These are phyloP conservation scores for Raphanus sativus DNA, from an alignment of 345 rosid species.

Conservation along the genomic window DNA sequence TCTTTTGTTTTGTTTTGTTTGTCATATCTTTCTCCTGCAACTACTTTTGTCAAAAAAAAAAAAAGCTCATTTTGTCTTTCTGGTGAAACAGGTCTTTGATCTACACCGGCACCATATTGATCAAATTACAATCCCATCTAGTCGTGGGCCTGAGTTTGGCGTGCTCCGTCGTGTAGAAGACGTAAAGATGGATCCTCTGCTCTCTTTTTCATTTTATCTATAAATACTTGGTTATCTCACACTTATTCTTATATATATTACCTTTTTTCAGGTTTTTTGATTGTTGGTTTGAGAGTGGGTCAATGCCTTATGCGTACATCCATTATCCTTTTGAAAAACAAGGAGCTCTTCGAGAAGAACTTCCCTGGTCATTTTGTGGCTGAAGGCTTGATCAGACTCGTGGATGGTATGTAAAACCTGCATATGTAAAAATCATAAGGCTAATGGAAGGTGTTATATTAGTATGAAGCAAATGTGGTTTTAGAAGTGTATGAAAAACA, in stretches of 20 bases:
- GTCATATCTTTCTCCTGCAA: too few species aligned
- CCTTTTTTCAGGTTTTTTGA: slow-evolving; percentile 75
- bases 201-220: slow-evolving; percentile 9
- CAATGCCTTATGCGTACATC: slow-evolving; percentile 98
- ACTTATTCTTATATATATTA: neutral
- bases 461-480: too few species aligned
- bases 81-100: slow-evolving; percentile 67
- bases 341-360: slow-evolving; percentile 76
- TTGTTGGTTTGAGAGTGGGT: slow-evolving; percentile 99
- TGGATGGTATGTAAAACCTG: slow-evolving; percentile 62
- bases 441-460: neutral
- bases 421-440: too few species aligned
- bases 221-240: slow-evolving; percentile 4
- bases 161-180: slow-evolving; percentile 87
- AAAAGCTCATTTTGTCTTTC: slow-evolving; percentile 19
- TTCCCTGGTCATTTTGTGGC: slow-evolving; percentile 98
- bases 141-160: slow-evolving; percentile 75
- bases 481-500: too few species aligned
- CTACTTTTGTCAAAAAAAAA: too few species aligned
- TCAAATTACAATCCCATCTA: slow-evolving; percentile 80
- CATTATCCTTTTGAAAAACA: slow-evolving; percentile 98
- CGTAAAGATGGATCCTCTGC: slow-evolving; percentile 50
- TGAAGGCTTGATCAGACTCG: slow-evolving; percentile 98
- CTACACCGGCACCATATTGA: slow-evolving; percentile 95
- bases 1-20: too few species aligned